phyloP scores from a whole-genome alignment of 2,329 filamentous ascomycete species.

The Aspergillus sp. region DNA sequence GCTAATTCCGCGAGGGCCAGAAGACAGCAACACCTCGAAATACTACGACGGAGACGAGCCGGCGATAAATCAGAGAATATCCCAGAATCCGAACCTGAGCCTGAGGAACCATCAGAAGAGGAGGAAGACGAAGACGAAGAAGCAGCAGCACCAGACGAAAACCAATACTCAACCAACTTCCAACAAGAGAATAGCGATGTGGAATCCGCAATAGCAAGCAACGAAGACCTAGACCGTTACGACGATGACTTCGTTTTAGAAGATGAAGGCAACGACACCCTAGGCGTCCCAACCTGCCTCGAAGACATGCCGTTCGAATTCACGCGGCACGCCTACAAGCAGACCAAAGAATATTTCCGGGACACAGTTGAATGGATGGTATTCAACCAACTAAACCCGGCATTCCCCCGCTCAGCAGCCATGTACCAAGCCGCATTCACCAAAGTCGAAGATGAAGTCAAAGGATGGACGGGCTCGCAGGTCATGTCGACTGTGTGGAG shows the following conservation, averaged over 20 bases:
- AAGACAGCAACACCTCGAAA: slow-evolving; percentile 36
- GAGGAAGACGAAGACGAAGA: slow-evolving; percentile 9
- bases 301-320: slow-evolving; percentile 62
- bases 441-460: slow-evolving; percentile 66
- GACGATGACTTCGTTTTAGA: slow-evolving; percentile 60
- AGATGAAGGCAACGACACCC: slow-evolving; percentile 49
- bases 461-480: slow-evolving; percentile 61
- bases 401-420: slow-evolving; percentile 56
- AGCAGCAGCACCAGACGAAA: slow-evolving; percentile 12
- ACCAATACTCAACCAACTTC: neutral
- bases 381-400: slow-evolving; percentile 68
- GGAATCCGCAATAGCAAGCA: slow-evolving; percentile 19
- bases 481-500: slow-evolving; percentile 68
- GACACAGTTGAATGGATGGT: slow-evolving; percentile 75
- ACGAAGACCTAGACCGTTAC: slow-evolving; percentile 48
- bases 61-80: slow-evolving; percentile 30
- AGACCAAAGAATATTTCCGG: slow-evolving; percentile 64
- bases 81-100: slow-evolving; percentile 19
- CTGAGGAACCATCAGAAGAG: slow-evolving; percentile 13
- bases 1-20: slow-evolving; percentile 34
- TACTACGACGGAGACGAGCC: slow-evolving; percentile 37
- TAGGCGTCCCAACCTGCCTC: slow-evolving; percentile 49
- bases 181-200: slow-evolving; percentile 24
- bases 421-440: slow-evolving; percentile 63
- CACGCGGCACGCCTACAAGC: slow-evolving; percentile 58